phyloP scores from a whole-genome alignment of 2,329 filamentous ascomycete species.

The Xylariaceae sp. region DNA sequence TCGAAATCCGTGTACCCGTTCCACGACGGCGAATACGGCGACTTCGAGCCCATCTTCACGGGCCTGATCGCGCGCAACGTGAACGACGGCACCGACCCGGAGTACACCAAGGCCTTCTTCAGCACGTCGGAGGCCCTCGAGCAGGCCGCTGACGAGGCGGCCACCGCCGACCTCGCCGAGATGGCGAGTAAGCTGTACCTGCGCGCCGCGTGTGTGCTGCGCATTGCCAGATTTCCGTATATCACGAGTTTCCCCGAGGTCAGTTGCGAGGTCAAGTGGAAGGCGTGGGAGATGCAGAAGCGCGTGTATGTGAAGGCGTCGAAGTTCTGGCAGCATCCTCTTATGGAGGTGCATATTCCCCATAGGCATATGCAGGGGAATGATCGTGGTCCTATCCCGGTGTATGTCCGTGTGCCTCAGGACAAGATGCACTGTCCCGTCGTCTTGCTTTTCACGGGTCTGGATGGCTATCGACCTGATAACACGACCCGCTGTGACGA shows the following conservation, averaged over 20 bases:
- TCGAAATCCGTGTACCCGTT: slow-evolving; percentile 64
- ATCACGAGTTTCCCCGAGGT: slow-evolving; percentile 38
- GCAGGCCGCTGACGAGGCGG: not conserved
- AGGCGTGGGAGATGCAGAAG: slow-evolving; percentile 63
- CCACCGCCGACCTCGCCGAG: slow-evolving; percentile 34
- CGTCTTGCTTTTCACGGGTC: slow-evolving; percentile 55
- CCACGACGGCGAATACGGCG: slow-evolving; percentile 63
- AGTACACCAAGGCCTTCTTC: slow-evolving; percentile 60
- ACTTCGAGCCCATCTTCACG: slow-evolving; percentile 66
- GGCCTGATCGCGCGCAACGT: slow-evolving; percentile 54
- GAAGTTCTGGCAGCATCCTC: slow-evolving; percentile 49
- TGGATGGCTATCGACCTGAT: slow-evolving; percentile 60
- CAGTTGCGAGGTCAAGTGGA: slow-evolving; percentile 46
- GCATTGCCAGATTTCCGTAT: slow-evolving; percentile 67
- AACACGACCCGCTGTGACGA: slow-evolving; percentile 57
- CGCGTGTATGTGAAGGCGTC: slow-evolving; percentile 55
- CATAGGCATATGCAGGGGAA: slow-evolving; percentile 45
- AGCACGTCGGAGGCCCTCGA: slow-evolving; percentile 55
- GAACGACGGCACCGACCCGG: slow-evolving; percentile 60
- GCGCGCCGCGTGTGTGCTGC: slow-evolving; percentile 66
- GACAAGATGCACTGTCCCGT: slow-evolving; percentile 36
- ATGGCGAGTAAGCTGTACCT: slow-evolving; percentile 59
- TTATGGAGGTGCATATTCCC: slow-evolving; percentile 57
- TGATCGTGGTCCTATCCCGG: slow-evolving; percentile 55
- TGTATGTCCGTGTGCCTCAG: slow-evolving; percentile 60